A percentile compares a stretch with the other conserved stretches of the same genome.
These are phyloP conservation scores for Penicillium ochrochloron DNA, from an alignment of 495 filamentous ascomycete genomes.

Conservation along the genomic window DNA sequence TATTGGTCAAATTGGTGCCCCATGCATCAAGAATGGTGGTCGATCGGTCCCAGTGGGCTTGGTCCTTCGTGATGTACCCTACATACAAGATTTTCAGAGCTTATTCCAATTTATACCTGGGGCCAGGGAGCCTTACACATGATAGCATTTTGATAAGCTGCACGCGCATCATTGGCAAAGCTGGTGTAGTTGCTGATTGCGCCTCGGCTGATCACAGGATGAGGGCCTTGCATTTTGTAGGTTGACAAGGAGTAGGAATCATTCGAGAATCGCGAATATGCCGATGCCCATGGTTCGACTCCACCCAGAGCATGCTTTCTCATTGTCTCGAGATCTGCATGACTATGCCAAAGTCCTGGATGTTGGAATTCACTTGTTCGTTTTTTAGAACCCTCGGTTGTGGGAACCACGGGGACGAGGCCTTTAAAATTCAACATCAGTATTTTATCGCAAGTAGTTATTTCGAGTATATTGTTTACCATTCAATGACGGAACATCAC, in stretches of 20 bases:
- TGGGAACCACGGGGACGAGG: neutral
- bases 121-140: slow-evolving; percentile 27
- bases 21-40: slow-evolving; percentile 43
- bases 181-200: slow-evolving; percentile 36
- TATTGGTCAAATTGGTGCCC: slow-evolving; percentile 37
- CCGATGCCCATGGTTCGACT: slow-evolving; percentile 7
- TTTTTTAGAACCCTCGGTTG: slow-evolving; percentile 2
- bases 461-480: neutral
- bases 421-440: neutral
- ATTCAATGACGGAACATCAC: slow-evolving; percentile 1
- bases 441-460: neutral
- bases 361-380: slow-evolving; percentile 4
- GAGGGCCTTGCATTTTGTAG: slow-evolving; percentile 39
- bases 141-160: slow-evolving; percentile 42
- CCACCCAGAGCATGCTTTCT: neutral
- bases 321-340: neutral
- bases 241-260: slow-evolving; percentile 28
- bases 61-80: slow-evolving; percentile 41
- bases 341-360: slow-evolving; percentile 6
- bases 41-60: slow-evolving; percentile 34
- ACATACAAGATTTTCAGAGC: neutral
- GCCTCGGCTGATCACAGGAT: slow-evolving; percentile 32
- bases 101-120: too few species aligned
- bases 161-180: slow-evolving; percentile 37
- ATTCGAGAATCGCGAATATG: neutral